Conservation (phyloP, 2,329 filamentous ascomycete genomes). For the Xylogone sp. region DNA sequence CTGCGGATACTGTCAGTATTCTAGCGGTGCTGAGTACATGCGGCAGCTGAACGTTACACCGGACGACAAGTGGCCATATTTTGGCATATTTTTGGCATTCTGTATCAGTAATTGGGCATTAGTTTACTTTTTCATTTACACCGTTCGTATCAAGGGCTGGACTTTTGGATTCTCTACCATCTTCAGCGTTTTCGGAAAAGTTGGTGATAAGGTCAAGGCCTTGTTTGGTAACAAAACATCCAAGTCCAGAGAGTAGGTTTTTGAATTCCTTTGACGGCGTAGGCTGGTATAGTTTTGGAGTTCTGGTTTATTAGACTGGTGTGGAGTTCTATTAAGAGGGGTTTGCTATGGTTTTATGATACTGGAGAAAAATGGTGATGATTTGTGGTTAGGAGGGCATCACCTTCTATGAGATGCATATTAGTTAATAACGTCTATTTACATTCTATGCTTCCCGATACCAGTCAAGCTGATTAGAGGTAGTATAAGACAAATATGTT, state of each 20-base stretch:
- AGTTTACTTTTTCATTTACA: slow-evolving; percentile 76
- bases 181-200: slow-evolving; percentile 44
- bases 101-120: slow-evolving; percentile 66
- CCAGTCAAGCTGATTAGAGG: too few relatives aligned
- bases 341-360: too few relatives aligned
- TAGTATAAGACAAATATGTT: too few relatives aligned
- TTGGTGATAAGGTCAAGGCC: slow-evolving; percentile 31
- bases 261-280: too few relatives aligned
- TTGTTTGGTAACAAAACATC: slow-evolving; percentile 11
- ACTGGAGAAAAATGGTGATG: too few relatives aligned
- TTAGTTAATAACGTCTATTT: too few relatives aligned
- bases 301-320: too few relatives aligned
- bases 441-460: too few relatives aligned
- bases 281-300: too few relatives aligned
- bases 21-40: slow-evolving; percentile 60
- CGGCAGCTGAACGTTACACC: slow-evolving; percentile 45
- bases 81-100: slow-evolving; percentile 71
- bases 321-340: too few relatives aligned
- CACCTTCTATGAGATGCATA: too few relatives aligned
- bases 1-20: slow-evolving; percentile 70
- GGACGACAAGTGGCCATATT: slow-evolving; percentile 66
- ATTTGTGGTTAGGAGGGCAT: too few relatives aligned
- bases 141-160: slow-evolving; percentile 66
- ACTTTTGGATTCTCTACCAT: slow-evolving; percentile 62
- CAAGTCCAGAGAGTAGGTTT: slow-evolving; percentile 1